Evolutionary conservation across 805 yeast genomes (phyloP), one percentile per base, ranked within the genome.

Genomic region (Cyberlindnera maritima): DNA sequence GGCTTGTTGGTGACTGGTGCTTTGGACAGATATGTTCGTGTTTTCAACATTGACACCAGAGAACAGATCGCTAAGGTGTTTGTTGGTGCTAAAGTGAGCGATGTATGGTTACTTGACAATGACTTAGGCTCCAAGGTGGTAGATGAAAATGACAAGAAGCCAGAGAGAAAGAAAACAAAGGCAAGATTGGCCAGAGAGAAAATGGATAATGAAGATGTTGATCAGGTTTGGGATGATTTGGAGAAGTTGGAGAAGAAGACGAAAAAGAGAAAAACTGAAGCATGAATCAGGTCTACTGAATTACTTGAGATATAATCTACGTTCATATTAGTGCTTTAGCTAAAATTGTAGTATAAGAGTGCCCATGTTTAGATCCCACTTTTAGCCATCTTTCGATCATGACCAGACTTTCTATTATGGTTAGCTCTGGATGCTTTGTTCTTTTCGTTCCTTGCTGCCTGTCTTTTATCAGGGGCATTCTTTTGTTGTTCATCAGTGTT

Each of bases 21-120:
- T 0, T 74, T 91, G 19, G 99, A 94, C 61, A 75, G 96, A 58
- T 92, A 89, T 58, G 72, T 88, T 23, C 76, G 97, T 48, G 88
- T 87, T 3, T 92, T 78, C 65, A 85, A 89, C 50, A 61, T 81
- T 4, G 68, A 67, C 2, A 66, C 81, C 1, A 74, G 95, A 43
- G 77, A 78, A 37, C 70, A 80, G 41, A 43, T 67, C 13, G 89
- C 81, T 8, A 89, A 89, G 60, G 85, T 88, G 5, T 92, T 78
- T 57, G 59, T 85, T 23, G 96, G 95, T 2, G 78, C 88, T 5
- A 89, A 87, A 61, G 73, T 88, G 15, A 74, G 76, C 20, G 67
- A 71, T 25, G 75, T 83, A 19, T 57, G 74, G 47, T 59, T 84
- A 1, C 53, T 84, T 18, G 81, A 79, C 52, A 75, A 69, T 41